Evolutionary conservation across 345 rosid genomes (phyloP).

Genomic region (Camelina laxa): DNA sequence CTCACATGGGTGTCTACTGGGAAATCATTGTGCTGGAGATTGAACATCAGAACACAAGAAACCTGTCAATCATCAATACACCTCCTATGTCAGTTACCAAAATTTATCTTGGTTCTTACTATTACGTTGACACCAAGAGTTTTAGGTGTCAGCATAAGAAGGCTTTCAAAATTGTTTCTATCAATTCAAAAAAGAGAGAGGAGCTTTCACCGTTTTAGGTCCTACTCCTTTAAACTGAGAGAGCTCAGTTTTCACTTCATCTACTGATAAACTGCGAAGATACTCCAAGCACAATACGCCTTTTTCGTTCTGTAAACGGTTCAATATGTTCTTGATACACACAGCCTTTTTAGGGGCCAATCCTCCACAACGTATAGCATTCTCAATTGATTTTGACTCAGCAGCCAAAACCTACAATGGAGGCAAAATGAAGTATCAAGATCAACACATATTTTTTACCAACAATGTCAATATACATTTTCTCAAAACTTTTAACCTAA

Average conservation of each 20-base stretch:
- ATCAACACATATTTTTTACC: neutral
- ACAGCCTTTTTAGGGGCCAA: constrained; percentile 81
- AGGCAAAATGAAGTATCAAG: neutral
- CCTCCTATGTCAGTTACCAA: neutral
- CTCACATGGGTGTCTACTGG: constrained; percentile 98
- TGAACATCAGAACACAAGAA: constrained; percentile 85
- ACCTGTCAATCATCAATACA: constrained; percentile 53
- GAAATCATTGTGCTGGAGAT: constrained; percentile 89
- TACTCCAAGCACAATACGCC: constrained; percentile 85
- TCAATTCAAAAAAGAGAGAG: neutral
- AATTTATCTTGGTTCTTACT: neutral
- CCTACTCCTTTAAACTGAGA: constrained; percentile 81
- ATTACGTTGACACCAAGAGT: neutral
- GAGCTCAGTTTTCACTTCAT: constrained; percentile 78
- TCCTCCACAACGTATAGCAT: constrained; percentile 89
- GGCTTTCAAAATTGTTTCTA: neutral
- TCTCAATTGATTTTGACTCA: constrained; percentile 60
- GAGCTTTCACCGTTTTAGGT: constrained; percentile 69
- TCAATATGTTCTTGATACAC: constrained; percentile 73
- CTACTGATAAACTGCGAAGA: constrained; percentile 60
- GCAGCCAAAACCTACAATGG: constrained; percentile 70
- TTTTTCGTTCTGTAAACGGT: constrained; percentile 58
- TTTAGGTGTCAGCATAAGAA: neutral
- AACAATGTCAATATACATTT: neutral
- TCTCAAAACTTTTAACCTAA: neutral